Conservation (phyloP, 495 filamentous ascomycete species). For the Neurospora sp. region DNA sequence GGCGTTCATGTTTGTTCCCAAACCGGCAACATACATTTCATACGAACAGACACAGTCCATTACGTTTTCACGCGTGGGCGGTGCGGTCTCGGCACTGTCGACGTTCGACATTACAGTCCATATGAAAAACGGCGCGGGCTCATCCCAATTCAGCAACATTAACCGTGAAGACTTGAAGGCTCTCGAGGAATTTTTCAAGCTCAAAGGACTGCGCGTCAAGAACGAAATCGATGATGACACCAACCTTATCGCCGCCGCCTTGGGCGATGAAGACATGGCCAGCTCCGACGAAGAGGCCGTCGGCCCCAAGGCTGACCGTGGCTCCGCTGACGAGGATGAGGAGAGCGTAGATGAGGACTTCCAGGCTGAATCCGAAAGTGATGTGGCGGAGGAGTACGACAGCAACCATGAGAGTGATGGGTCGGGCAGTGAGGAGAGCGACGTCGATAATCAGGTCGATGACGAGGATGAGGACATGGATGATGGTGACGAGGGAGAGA, state of each 20-base stretch:
- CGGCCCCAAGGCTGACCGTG: slow-evolving; percentile 61
- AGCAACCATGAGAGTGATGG: slow-evolving; percentile 80
- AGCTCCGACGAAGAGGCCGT: slow-evolving; percentile 79
- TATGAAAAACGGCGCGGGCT: slow-evolving; percentile 62
- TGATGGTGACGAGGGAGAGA: slow-evolving; percentile 24
- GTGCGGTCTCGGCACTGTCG: slow-evolving; percentile 83
- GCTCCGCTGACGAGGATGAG: slow-evolving; percentile 90
- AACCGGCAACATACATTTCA: slow-evolving; percentile 91
- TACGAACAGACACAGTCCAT: slow-evolving; percentile 83
- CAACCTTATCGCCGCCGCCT: slow-evolving; percentile 66
- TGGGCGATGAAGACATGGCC: slow-evolving; percentile 64
- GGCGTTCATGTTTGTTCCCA: slow-evolving; percentile 97
- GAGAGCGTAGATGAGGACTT: slow-evolving; percentile 96
- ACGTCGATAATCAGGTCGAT: slow-evolving; percentile 41
- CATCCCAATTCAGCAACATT: slow-evolving; percentile 97
- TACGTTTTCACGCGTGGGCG: slow-evolving; percentile 91
- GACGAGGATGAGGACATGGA: slow-evolving; percentile 24
- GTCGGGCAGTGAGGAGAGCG: slow-evolving; percentile 46
- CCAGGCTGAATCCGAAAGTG: slow-evolving; percentile 77
- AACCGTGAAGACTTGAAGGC: slow-evolving; percentile 96
- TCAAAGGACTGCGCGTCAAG: slow-evolving; percentile 87
- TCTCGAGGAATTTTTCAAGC: slow-evolving; percentile 90
- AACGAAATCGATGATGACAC: slow-evolving; percentile 71
- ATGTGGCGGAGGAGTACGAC: slow-evolving; percentile 95
- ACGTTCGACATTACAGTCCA: slow-evolving; percentile 95